A percentile compares a stretch with the other conserved stretches of the same genome.
These are phyloP conservation scores for Trichosphaerium sp. DNA, from an alignment of 78 protist species.

Conservation along the genomic window DNA sequence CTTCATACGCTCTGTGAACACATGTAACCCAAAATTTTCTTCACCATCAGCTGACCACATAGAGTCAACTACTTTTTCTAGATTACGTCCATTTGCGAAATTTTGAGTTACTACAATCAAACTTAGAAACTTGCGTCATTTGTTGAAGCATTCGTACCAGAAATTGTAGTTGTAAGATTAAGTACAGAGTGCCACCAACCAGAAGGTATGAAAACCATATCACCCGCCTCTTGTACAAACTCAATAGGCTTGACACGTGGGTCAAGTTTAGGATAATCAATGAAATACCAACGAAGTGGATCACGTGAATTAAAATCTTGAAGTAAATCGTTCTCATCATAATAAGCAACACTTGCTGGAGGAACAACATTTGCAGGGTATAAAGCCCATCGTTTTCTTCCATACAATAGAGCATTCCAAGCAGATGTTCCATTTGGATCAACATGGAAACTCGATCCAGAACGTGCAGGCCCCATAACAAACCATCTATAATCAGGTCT, in stretches of 20 bases:
- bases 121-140: no score
- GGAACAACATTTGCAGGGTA: slow-evolving; percentile 40
- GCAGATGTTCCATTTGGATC: slow-evolving; percentile 53
- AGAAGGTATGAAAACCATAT: slow-evolving; percentile 50
- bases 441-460: slow-evolving; percentile 46
- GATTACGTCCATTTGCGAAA: no score
- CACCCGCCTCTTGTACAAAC: slow-evolving; percentile 42
- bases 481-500: slow-evolving; percentile 48
- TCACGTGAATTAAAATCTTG: slow-evolving; percentile 20
- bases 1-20: no score
- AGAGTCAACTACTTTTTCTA: no score
- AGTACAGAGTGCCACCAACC: slow-evolving; percentile 69
- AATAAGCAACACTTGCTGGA: no score
- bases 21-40: no score
- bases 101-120: no score
- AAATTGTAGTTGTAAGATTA: no score
- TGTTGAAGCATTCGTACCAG: no score
- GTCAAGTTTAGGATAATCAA: slow-evolving; percentile 26
- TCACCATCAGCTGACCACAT: no score
- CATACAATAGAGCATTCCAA: slow-evolving; percentile 29
- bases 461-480: slow-evolving; percentile 38
- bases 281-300: slow-evolving; percentile 31
- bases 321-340: no score
- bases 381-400: slow-evolving; percentile 42
- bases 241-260: slow-evolving; percentile 43